Conservation (phyloP, 768 basidiomycete genomes). For the Rhodotorula toruloides region DNA sequence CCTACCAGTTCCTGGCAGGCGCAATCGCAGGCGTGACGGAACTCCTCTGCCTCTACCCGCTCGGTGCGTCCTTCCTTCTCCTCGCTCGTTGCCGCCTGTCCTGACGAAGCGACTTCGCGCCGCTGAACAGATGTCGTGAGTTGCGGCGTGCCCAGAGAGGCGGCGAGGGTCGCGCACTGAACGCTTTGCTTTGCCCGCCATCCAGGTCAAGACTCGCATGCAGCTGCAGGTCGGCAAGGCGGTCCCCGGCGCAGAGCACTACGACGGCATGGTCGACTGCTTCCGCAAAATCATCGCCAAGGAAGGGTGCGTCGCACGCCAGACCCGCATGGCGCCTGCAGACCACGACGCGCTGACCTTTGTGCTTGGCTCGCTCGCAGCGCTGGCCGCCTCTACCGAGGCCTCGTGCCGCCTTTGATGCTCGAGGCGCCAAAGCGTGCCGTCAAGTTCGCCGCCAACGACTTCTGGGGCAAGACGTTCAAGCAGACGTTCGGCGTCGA, state of each 20-base stretch:
- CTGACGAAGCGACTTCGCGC: neutral
- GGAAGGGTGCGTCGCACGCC: constrained; percentile 68
- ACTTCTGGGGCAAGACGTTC: constrained; percentile 89
- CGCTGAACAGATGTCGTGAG: constrained; percentile 69
- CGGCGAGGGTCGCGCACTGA: neutral
- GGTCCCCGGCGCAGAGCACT: constrained; percentile 54
- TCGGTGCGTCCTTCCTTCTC: constrained; percentile 56
- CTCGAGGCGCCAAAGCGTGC: constrained; percentile 98
- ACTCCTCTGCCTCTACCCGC: constrained; percentile 70
- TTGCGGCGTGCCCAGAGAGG: constrained; percentile 35
- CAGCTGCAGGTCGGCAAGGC: constrained; percentile 85
- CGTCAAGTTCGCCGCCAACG: constrained; percentile 69
- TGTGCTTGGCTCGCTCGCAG: too few species aligned
- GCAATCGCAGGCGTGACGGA: constrained; percentile 78
- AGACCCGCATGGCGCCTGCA: too few species aligned
- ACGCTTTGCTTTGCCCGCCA: neutral
- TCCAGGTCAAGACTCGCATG: constrained; percentile 93
- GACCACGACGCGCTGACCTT: too few species aligned
- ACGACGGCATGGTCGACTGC: constrained; percentile 61
- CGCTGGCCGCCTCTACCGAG: constrained; percentile 78
- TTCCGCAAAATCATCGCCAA: constrained; percentile 75
- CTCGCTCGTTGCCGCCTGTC: neutral
- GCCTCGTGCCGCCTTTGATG: constrained; percentile 89
- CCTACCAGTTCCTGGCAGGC: constrained; percentile 82
- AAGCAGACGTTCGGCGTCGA: constrained; percentile 59